phyloP scores from a whole-genome alignment of 1,139 yeast genomes.

The Torulaspora globosa region DNA sequence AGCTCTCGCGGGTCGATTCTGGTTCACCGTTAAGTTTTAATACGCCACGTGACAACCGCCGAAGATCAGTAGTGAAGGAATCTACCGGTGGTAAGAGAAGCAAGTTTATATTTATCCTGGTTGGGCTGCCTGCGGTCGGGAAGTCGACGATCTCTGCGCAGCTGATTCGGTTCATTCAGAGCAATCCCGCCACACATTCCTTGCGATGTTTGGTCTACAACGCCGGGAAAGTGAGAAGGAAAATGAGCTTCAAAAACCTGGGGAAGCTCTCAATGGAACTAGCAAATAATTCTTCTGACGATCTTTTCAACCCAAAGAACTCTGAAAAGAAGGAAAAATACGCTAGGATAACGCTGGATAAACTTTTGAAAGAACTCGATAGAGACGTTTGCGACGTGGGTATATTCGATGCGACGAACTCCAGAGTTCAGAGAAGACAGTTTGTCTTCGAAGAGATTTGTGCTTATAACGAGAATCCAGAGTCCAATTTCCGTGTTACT shows the following conservation, averaged over 20 bases:
- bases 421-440: conserved; percentile 51
- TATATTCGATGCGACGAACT: conserved; percentile 67
- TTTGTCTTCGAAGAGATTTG: conserved; percentile 34
- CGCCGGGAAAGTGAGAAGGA: conserved; percentile 56
- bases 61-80: conserved; percentile 1
- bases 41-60: conserved; percentile 11
- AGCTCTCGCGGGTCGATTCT: conserved; percentile 6
- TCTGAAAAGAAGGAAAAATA: conserved; percentile 51
- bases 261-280: conserved; percentile 24
- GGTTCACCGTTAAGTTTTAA: conserved; percentile 14
- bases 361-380: conserved; percentile 46
- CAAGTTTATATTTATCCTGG: conserved; percentile 49
- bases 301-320: conserved; percentile 48
- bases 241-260: conserved; percentile 26
- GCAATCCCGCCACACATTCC: conserved; percentile 26
- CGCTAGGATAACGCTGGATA: conserved; percentile 55
- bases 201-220: conserved; percentile 41
- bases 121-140: conserved; percentile 71
- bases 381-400: conserved; percentile 52
- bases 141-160: conserved; percentile 61
- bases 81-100: conserved; percentile 3
- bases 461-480: conserved; percentile 21
- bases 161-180: conserved; percentile 43
- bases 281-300: conserved; percentile 35
- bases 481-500: conserved; percentile 29